phyloP scores from a whole-genome alignment of 148 eudicot species.

The Simmondsia chinensis region DNA sequence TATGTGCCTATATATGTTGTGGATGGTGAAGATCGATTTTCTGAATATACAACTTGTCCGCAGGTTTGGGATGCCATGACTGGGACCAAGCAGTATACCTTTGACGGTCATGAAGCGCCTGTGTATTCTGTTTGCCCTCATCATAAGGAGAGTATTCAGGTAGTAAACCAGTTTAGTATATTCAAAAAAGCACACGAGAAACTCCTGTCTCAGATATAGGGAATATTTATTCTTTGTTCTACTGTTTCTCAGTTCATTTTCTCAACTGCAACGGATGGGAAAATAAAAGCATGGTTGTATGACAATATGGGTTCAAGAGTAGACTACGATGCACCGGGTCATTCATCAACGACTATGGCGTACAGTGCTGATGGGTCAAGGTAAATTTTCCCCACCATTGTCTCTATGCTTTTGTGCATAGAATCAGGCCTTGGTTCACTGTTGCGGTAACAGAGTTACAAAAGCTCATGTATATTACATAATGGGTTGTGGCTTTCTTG shows the following conservation, averaged over 20 bases:
- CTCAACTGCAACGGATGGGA: constrained; percentile 70
- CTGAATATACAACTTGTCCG: neutral
- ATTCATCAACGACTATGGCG: constrained; percentile 72
- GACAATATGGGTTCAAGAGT: constrained; percentile 60
- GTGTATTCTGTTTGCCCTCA: constrained; percentile 41
- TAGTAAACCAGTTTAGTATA: no score
- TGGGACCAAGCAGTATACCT: constrained; percentile 25
- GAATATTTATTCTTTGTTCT: neutral
- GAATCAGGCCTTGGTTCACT: no score
- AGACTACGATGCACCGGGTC: constrained; percentile 84
- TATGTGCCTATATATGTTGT: neutral
- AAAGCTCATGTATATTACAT: no score
- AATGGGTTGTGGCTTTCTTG: no score
- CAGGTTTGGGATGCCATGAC: constrained; percentile 47
- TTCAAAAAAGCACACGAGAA: no score
- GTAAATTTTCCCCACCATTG: constrained; percentile 23
- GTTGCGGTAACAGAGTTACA: no score
- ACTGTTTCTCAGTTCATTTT: constrained; percentile 41
- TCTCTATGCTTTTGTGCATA: no score
- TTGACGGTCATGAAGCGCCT: constrained; percentile 47
- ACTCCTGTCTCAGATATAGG: no score
- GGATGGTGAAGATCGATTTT: constrained; percentile 8
- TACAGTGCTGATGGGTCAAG: constrained; percentile 92
- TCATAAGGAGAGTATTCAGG: constrained; percentile 31
- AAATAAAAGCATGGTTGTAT: constrained; percentile 77